These are phyloP conservation scores for Metarhizium sp. DNA, from an alignment of 2,329 filamentous ascomycete species.

Conservation along the genomic window DNA sequence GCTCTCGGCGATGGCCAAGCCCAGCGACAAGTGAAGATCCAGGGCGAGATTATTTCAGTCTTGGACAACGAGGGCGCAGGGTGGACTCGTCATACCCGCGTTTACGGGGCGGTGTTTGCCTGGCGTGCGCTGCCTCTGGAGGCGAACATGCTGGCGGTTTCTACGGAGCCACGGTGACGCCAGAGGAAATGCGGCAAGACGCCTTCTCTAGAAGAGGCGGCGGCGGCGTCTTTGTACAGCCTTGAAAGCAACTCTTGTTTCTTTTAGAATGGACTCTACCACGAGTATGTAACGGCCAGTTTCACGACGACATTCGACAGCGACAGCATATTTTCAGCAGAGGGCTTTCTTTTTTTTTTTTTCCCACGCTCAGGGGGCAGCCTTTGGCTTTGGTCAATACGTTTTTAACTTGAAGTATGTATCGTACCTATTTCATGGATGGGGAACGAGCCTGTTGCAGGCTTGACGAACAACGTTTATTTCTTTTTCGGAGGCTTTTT, in stretches of 20 bases:
- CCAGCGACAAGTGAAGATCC: slow-evolving; percentile 30
- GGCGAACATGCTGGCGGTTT: slow-evolving; percentile 35
- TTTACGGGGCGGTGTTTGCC: slow-evolving; percentile 50
- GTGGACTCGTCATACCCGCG: slow-evolving; percentile 50
- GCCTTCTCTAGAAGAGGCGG: neutral
- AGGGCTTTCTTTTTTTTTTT: neutral
- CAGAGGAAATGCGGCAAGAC: slow-evolving; percentile 38
- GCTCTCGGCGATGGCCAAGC: slow-evolving; percentile 13
- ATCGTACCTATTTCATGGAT: too few relatives aligned
- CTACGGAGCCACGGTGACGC: slow-evolving; percentile 44
- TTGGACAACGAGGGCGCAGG: slow-evolving; percentile 37
- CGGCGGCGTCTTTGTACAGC: neutral
- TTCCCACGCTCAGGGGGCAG: neutral
- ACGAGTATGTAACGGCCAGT: neutral
- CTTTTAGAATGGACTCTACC: neutral
- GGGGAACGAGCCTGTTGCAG: too few relatives aligned
- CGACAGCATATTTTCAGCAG: neutral
- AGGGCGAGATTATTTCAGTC: slow-evolving; percentile 41
- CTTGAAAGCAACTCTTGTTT: neutral
- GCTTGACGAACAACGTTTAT: too few relatives aligned
- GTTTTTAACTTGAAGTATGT: too few relatives aligned
- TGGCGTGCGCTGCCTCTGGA: slow-evolving; percentile 43
- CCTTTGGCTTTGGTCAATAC: too few relatives aligned
- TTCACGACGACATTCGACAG: neutral
- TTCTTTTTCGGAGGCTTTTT: neutral